A percentile compares a stretch with the other conserved stretches of the same genome.
Conservation (phyloP, 345 rosid species). For the Eucalyptus dawsonii region DNA sequence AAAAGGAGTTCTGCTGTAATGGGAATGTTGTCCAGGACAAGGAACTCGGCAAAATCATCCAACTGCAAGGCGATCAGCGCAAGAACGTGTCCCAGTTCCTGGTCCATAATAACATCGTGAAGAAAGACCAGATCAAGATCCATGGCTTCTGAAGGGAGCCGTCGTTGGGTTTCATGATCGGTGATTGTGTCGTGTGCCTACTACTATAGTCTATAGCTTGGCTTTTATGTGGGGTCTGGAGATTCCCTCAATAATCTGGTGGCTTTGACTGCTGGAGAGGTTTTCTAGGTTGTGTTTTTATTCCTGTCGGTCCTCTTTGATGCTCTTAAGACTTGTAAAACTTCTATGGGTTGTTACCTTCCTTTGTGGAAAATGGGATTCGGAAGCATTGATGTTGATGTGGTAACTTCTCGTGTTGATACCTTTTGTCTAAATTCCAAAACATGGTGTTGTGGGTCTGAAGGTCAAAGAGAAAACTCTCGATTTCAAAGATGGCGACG, state of each 20-base stretch:
- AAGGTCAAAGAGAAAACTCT: neutral
- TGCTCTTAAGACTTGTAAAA: neutral
- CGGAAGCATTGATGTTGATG: neutral
- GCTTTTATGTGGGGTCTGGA: neutral
- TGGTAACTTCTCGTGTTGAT: neutral
- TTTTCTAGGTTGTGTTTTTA: neutral
- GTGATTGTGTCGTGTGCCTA: neutral
- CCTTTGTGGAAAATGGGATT: neutral
- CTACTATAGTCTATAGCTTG: neutral
- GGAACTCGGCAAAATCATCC: slow-evolving; percentile 79
- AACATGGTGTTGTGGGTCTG: neutral
- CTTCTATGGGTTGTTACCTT: neutral
- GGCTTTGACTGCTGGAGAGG: neutral
- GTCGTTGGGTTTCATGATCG: neutral
- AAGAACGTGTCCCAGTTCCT: slow-evolving; percentile 68
- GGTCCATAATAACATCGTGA: slow-evolving; percentile 41
- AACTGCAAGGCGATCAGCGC: slow-evolving; percentile 95
- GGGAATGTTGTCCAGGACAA: slow-evolving; percentile 86
- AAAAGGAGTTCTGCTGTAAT: slow-evolving; percentile 81
- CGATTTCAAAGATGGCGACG: neutral
- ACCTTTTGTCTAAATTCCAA: neutral
- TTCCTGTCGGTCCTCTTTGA: neutral
- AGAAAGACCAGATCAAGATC: slow-evolving; percentile 72
- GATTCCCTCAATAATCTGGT: neutral
- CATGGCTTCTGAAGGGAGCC: slow-evolving; percentile 53